Evolutionary conservation across 129 eudicot species (phyloP).

Genomic region (Lactuca sativa): DNA sequence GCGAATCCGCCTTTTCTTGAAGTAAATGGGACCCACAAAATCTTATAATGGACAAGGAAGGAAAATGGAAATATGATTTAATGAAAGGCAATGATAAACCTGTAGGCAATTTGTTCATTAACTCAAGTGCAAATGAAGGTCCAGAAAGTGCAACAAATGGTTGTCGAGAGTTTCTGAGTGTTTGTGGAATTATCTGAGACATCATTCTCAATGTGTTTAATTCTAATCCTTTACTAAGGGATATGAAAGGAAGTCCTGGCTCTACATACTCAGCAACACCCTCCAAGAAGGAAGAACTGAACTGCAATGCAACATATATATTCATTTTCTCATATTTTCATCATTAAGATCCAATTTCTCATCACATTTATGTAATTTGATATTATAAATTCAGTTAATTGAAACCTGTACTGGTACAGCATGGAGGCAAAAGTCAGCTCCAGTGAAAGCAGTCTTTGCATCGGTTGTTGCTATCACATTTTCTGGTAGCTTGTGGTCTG

Average conservation of each 20-base stretch:
- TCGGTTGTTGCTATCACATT: conserved; percentile 87
- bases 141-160: conserved; percentile 90
- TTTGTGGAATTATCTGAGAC: conserved; percentile 96
- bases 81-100: conserved; percentile 35
- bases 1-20: no score
- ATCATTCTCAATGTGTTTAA: conserved; percentile 83
- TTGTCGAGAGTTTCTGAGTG: conserved; percentile 83
- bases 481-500: conserved; percentile 78
- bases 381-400: neutral
- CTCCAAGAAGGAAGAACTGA: conserved; percentile 78
- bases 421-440: conserved; percentile 96
- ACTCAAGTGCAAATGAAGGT: conserved; percentile 87
- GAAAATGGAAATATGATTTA: neutral
- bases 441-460: conserved; percentile 72
- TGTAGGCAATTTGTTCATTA: conserved; percentile 94
- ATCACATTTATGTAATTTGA: neutral
- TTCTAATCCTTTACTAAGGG: conserved; percentile 94
- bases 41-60: neutral
- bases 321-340: neutral
- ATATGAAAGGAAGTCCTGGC: conserved; percentile 88
- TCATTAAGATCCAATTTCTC: no score
- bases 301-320: conserved; percentile 55
- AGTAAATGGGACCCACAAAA: conserved; percentile 3
- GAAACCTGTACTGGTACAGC: conserved; percentile 96
- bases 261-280: conserved; percentile 78